Evolutionary conservation across 2,329 filamentous ascomycete species (phyloP), one percentile per base, ranked within the genome.

Genomic region (Sporothrix mexicana): DNA sequence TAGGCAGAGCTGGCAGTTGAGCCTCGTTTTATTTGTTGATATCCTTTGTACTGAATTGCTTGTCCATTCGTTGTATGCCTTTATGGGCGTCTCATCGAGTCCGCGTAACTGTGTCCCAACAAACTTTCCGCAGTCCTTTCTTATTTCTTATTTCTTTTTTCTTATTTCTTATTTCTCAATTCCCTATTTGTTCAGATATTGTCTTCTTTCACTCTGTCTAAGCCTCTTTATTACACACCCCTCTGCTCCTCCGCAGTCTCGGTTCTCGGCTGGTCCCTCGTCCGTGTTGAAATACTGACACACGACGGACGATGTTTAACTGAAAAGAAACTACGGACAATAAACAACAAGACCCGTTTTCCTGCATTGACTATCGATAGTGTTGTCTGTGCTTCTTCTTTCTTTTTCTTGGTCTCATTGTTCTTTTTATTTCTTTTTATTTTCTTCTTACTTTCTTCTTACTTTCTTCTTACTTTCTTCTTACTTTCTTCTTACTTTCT

Each of bases 21-120:
- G 59, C 30, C 59, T 41, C 30, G 17, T 62, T 57, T 25, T 13
- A 36, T 59, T 59, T 59, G 55, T 59, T 59, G 55, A 59, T n/a
- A 36, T 36, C 30, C 30, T 36, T 36, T 7, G 30, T 36, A 7
- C 23, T 64, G 59, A 8, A 17, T 2, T 43, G 17, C 45, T 55
- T 8, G 13, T 55, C 51, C 51, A 55, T 55, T 9, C 25, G 30
- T 23, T 20, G 51, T 20, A 25, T 12, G 9, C 20, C 23, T 20
- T 55, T 10, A 53, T 8, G n/a, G n/a, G 20, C 51, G 20, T n/a
- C 20, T n/a, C n/a, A n/a, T n/a, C n/a, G n/a, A n/a, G n/a, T n/a
- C n/a, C n/a, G n/a, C n/a, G n/a, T 17, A 36, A 13, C 25, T 25
- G 55, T n/a, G 36, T 2, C 55, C 15, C 25, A 25, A 25, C 3